Evolutionary conservation across 495 filamentous ascomycete genomes (phyloP).

Genomic region (Penicillium lagena): DNA sequence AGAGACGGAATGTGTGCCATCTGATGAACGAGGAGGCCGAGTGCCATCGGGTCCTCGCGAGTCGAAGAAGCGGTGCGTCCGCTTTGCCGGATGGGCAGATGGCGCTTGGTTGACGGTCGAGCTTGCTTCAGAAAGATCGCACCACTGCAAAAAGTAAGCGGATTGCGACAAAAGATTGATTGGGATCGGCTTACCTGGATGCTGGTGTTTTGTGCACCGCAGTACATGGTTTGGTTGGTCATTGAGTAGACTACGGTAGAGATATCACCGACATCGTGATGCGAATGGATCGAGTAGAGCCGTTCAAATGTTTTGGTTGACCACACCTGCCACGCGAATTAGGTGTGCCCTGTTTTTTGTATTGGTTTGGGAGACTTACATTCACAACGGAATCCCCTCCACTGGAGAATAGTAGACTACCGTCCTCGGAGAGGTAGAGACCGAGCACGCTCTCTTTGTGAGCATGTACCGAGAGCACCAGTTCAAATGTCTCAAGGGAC

Average conservation of each 20-base stretch:
- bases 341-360: background rate
- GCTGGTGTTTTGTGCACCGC: conserved; percentile 90
- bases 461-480: conserved; percentile 66
- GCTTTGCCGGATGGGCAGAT: conserved; percentile 64
- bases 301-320: conserved; percentile 51
- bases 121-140: conserved; percentile 49
- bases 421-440: conserved; percentile 70
- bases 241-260: conserved; percentile 87
- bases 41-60: conserved; percentile 78
- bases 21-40: conserved; percentile 57
- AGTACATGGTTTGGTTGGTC: conserved; percentile 72
- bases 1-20: conserved; percentile 26
- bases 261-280: conserved; percentile 91
- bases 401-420: conserved; percentile 78
- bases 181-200: conserved; percentile 57
- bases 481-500: conserved; percentile 80
- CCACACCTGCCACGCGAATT: conserved; percentile 50
- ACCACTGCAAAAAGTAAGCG: conserved; percentile 43
- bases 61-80: conserved; percentile 94
- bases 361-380: conserved; percentile 39
- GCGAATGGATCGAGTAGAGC: conserved; percentile 88
- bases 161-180: background rate
- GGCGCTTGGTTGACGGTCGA: conserved; percentile 53
- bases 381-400: conserved; percentile 92
- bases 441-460: conserved; percentile 87